These are phyloP conservation scores for Cladosporium sp. DNA, from an alignment of 2,329 filamentous ascomycete species.

Conservation along the genomic window DNA sequence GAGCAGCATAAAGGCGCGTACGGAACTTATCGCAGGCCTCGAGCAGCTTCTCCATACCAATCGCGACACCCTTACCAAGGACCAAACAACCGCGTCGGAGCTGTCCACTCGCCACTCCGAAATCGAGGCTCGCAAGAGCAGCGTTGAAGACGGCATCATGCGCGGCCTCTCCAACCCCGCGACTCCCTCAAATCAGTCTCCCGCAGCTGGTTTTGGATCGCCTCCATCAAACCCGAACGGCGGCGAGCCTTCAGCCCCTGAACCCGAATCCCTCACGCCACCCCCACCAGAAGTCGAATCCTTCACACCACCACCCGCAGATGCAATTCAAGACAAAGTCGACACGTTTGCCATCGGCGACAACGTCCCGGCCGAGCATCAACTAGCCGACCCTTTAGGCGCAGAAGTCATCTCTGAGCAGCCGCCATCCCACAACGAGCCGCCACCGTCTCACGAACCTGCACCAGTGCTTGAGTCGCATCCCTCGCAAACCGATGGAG, in stretches of 20 bases:
- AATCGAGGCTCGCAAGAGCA: conserved; percentile 77
- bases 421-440: conserved; percentile 26
- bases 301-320: conserved; percentile 64
- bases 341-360: conserved; percentile 11
- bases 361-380: conserved; percentile 12
- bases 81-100: conserved; percentile 61
- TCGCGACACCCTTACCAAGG: conserved; percentile 62
- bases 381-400: conserved; percentile 37
- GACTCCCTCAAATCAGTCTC: conserved; percentile 40
- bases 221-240: conserved; percentile 14
- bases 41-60: conserved; percentile 78
- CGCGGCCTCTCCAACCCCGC: conserved; percentile 66
- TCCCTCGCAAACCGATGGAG: conserved; percentile 4
- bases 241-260: conserved; percentile 16
- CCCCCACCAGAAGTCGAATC: conserved; percentile 79
- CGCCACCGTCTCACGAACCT: conserved; percentile 26
- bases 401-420: conserved; percentile 30
- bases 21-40: conserved; percentile 70
- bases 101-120: conserved; percentile 66
- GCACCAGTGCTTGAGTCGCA: conserved; percentile 19
- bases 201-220: conserved; percentile 16
- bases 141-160: conserved; percentile 91
- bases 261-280: conserved; percentile 48
- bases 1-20: conserved; percentile 82
- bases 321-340: conserved; percentile 23